phyloP scores from a whole-genome alignment of 768 basidiomycete species.

The Tulasnella sp. region DNA sequence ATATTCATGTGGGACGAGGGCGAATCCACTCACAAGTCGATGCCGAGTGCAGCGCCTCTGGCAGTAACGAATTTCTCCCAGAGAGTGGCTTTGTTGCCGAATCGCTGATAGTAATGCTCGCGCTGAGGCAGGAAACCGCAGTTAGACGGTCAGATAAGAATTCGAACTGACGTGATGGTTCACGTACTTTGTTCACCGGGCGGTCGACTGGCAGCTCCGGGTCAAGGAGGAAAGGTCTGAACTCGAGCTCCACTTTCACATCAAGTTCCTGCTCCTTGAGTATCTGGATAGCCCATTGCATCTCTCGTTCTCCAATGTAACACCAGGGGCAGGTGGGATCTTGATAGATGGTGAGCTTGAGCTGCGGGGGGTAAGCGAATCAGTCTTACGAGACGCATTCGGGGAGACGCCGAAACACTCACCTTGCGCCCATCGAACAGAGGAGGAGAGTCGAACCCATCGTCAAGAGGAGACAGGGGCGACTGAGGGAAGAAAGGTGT shows the following conservation, averaged over 20 bases:
- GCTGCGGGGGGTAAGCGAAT: not conserved
- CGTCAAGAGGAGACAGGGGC: slow-evolving; percentile 4
- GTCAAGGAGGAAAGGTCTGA: slow-evolving; percentile 54
- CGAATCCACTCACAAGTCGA: slow-evolving; percentile 54
- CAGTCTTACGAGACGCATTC: slow-evolving; percentile 20
- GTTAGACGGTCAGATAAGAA: not conserved
- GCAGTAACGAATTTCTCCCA: slow-evolving; percentile 50
- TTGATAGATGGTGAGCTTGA: slow-evolving; percentile 25
- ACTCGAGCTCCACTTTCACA: slow-evolving; percentile 50
- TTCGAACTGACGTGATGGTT: not conserved
- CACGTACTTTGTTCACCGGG: slow-evolving; percentile 36
- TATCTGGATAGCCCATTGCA: slow-evolving; percentile 46
- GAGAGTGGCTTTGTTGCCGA: not conserved
- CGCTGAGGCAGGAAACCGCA: not conserved
- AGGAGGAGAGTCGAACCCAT: slow-evolving; percentile 7
- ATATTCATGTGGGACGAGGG: not conserved
- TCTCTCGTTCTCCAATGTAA: slow-evolving; percentile 49
- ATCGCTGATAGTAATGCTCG: slow-evolving; percentile 1
- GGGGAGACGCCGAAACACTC: slow-evolving; percentile 7
- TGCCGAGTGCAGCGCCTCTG: slow-evolving; percentile 60
- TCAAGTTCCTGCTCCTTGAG: slow-evolving; percentile 31
- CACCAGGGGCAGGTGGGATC: slow-evolving; percentile 39
- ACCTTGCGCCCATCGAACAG: slow-evolving; percentile 1
- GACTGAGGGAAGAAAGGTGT: not conserved
- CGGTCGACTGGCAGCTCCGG: slow-evolving; percentile 45